A percentile compares a stretch with the other conserved stretches of the same genome.
These are phyloP conservation scores for Chernovozyma sophiae-reginae DNA, from an alignment of 1,139 yeast genomes.

Conservation along the genomic window DNA sequence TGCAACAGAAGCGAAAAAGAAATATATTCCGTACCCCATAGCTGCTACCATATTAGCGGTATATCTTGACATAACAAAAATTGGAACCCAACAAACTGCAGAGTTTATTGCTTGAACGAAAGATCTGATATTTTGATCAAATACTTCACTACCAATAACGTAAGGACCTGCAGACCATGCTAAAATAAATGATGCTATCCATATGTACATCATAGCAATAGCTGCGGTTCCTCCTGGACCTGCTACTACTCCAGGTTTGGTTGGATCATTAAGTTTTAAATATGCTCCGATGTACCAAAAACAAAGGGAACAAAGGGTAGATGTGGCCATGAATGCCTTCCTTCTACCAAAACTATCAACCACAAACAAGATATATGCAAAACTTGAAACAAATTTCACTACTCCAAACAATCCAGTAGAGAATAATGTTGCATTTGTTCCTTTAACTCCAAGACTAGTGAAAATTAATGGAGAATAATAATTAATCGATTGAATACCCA, in stretches of 20 bases:
- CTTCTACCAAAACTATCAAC: conserved; percentile 49
- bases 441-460: conserved; percentile 27
- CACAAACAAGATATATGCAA: conserved; percentile 41
- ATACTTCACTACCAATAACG: conserved; percentile 45
- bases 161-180: conserved; percentile 50
- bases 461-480: conserved; percentile 32
- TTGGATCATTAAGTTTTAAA: conserved; percentile 38
- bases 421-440: conserved; percentile 40
- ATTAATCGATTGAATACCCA: conserved; percentile 32
- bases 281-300: conserved; percentile 51
- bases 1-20: conserved; percentile 39
- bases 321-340: conserved; percentile 36
- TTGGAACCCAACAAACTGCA: conserved; percentile 47
- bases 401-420: conserved; percentile 61
- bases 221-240: conserved; percentile 46
- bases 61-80: conserved; percentile 44
- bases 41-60: conserved; percentile 39
- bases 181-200: conserved; percentile 41
- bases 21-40: conserved; percentile 42
- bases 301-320: conserved; percentile 43
- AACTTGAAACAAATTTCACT: conserved; percentile 40
- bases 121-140: conserved; percentile 38
- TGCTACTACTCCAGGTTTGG: conserved; percentile 23
- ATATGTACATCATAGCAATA: conserved; percentile 42
- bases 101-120: conserved; percentile 44